Conservation (phyloP, 179 eudicot species). For the Vitellaria paradoxa region DNA sequence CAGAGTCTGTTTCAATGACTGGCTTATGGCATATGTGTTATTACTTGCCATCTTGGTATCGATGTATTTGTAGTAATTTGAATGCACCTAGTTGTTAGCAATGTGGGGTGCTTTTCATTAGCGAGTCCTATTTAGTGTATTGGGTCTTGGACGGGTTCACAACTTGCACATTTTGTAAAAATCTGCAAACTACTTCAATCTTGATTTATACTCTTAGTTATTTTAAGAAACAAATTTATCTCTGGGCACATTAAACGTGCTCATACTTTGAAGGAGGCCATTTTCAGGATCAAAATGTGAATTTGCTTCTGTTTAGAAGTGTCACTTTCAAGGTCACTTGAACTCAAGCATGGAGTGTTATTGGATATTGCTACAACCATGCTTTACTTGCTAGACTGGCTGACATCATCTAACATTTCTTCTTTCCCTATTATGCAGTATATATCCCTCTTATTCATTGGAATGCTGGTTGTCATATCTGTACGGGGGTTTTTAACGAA, state of each 20-base stretch:
- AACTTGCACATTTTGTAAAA: background rate
- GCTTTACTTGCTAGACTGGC: constrained; percentile 4
- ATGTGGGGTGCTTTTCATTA: background rate
- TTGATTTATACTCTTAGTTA: background rate
- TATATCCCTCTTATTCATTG: constrained; percentile 88
- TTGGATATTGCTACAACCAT: background rate
- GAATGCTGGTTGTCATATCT: constrained; percentile 87
- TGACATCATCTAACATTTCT: background rate
- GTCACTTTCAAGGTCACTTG: too few relatives aligned
- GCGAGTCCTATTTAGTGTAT: background rate
- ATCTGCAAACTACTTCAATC: background rate
- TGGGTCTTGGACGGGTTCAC: background rate
- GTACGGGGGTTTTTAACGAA: constrained; percentile 89
- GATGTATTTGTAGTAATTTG: background rate
- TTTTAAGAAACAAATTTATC: background rate
- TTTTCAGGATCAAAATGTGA: too few relatives aligned
- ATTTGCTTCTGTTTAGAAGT: too few relatives aligned
- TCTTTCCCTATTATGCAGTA: constrained; percentile 57
- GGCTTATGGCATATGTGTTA: background rate
- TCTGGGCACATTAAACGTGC: background rate
- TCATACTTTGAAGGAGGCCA: too few relatives aligned
- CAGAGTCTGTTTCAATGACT: background rate
- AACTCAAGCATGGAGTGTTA: too few relatives aligned
- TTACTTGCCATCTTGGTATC: background rate
- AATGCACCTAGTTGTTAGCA: background rate